Conservation (phyloP, 495 filamentous ascomycete genomes). For the Penicillium fimorum region DNA sequence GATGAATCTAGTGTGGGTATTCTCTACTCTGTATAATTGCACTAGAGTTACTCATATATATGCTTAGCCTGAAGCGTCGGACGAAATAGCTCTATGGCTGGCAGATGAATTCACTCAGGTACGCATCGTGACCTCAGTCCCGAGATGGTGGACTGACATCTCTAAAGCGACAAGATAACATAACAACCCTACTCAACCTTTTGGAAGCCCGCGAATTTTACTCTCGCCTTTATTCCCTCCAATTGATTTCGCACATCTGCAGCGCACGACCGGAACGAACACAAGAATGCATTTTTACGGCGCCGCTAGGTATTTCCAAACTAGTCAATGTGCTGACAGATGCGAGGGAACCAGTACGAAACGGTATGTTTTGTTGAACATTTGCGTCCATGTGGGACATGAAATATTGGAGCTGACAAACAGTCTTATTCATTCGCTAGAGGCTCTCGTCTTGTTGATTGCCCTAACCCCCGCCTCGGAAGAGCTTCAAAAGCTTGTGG, state of each 20-base stretch:
- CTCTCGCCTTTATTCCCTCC: constrained; percentile 86
- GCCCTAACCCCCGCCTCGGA: constrained; percentile 67
- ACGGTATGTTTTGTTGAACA: constrained; percentile 54
- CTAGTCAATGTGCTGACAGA: constrained; percentile 84
- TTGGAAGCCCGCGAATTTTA: constrained; percentile 88
- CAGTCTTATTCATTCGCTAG: constrained; percentile 31
- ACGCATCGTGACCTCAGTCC: constrained; percentile 18
- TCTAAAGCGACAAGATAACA: constrained; percentile 85
- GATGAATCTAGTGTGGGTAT: constrained; percentile 64
- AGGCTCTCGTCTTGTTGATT: constrained; percentile 66
- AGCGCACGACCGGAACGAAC: constrained; percentile 86
- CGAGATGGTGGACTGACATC: constrained; percentile 42
- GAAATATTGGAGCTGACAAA: constrained; percentile 16
- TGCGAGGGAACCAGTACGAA: constrained; percentile 80
- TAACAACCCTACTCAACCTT: constrained; percentile 84
- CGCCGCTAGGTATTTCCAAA: constrained; percentile 82
- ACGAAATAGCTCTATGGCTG: constrained; percentile 94
- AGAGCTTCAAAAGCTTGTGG: constrained; percentile 90
- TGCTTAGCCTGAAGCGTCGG: constrained; percentile 81
- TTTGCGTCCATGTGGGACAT: background rate
- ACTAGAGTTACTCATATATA: constrained; percentile 27
- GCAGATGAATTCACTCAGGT: constrained; percentile 98
- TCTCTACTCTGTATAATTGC: background rate
- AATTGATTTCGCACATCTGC: constrained; percentile 83
- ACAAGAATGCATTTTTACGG: constrained; percentile 91